Base-by-base conservation (phyloP, 164 flowering plant species). In the Pachysandra terminalis region DNA sequence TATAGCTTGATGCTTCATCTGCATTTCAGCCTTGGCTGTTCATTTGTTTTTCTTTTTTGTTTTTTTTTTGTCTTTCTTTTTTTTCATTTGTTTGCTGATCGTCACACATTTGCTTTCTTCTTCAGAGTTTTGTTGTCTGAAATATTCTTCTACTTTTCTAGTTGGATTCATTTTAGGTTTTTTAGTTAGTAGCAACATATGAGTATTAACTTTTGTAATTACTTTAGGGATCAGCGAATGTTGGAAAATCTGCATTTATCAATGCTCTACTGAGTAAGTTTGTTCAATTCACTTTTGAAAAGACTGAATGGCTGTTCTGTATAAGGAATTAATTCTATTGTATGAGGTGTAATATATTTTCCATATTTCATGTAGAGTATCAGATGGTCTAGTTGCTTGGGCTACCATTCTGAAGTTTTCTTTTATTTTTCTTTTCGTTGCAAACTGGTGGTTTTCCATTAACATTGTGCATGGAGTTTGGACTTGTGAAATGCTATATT, bases 221-320 rank as follows among this genome's bases (percentile, higher is more conserved):
- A 56, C 26, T 68, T 8, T 81, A 93, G 98, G 98, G 98, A 6
- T 78, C 97, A 37, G 98, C 98, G 26, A 91, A 93, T 84, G 98
- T 93, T 76, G 98, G 98, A 58, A 93, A 93, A 77, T 93, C 98
- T 45, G 98, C 98, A 65, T 93, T 93, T 68, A 90, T 91, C 76
- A 91, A 82, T 82, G 97, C 96, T 72, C 61, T 93, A 65, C 78
- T 91, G 56, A 91, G 98, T 93, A 84, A 88, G 93, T 15, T 35
- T n/a, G n/a, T n/a, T n/a, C n/a, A n/a, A n/a, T 21, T 7, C 53
- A 22, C 51, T 61, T 52, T 19, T 24, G 58, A 35, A 66, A 54
- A 16, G 21, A 51, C 37, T 56, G 51, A 22, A 68, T 53, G n/a
- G 9, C 25, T 56, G 5, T 32, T 32, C 37, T 32, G 37, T 45